Percentiles rank a stretch among this genome's conserved stretches.
These are phyloP conservation scores for Boletus coccyginus DNA, from an alignment of 768 basidiomycete species.

Conservation along the genomic window DNA sequence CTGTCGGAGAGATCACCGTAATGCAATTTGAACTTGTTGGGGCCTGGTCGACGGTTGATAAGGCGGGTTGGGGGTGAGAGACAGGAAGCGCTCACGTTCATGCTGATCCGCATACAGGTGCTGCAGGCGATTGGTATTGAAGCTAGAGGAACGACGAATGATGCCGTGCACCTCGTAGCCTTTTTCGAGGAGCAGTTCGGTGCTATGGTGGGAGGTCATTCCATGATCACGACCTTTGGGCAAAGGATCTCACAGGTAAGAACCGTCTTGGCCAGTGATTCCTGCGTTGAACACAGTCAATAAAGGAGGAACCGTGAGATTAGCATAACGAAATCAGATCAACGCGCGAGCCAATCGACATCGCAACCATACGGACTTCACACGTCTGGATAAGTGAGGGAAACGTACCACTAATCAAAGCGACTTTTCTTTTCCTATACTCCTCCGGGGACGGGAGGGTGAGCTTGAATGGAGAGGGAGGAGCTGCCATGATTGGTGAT, in stretches of 20 bases:
- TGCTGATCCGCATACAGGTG: slow-evolving; percentile 93
- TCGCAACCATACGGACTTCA: background rate
- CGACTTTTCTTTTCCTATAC: slow-evolving; percentile 89
- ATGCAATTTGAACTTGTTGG: slow-evolving; percentile 78
- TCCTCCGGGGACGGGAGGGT: slow-evolving; percentile 72
- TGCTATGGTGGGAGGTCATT: slow-evolving; percentile 41
- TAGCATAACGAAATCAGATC: background rate
- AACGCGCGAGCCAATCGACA: background rate
- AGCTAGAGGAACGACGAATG: slow-evolving; percentile 95
- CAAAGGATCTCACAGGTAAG: slow-evolving; percentile 72
- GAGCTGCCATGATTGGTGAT: slow-evolving; percentile 13
- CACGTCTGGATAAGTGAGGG: background rate
- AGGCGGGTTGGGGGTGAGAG: background rate
- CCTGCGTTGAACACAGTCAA: slow-evolving; percentile 45
- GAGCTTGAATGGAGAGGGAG: slow-evolving; percentile 42
- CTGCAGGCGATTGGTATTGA: slow-evolving; percentile 94
- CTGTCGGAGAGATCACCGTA: slow-evolving; percentile 94
- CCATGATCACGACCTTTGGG: background rate
- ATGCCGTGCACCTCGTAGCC: slow-evolving; percentile 94
- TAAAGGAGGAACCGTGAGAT: background rate
- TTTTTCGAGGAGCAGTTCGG: slow-evolving; percentile 80
- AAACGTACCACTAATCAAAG: slow-evolving; percentile 79
- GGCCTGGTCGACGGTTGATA: slow-evolving; percentile 40
- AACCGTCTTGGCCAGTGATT: slow-evolving; percentile 95
- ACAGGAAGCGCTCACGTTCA: slow-evolving; percentile 57